Base-by-base conservation (phyloP, 352 stramenopile genomes). In the Phytophthora citrophthora region DNA sequence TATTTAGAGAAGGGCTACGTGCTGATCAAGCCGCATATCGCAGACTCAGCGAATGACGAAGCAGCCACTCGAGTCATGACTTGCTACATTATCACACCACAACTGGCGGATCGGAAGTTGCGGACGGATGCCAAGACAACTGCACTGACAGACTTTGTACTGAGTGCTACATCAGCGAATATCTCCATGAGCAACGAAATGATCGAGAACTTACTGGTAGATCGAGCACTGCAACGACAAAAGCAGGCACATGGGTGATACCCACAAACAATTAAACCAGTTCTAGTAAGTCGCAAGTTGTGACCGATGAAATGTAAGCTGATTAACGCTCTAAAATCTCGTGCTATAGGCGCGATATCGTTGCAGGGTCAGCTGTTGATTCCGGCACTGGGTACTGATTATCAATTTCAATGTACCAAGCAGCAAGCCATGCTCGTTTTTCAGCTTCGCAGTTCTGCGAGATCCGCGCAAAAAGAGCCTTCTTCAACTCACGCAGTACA, bases 1-100 rank as follows among this genome's bases (percentile, higher is more conserved):
- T 89, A 86, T 50, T 52, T 70, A 2, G 77, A 91, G 31, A 76
- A 82, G 27, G 79, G 82, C 7, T 89, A 88, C 56, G 77, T 91
- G 46, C 36, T 89, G 43, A 69, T 89, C 23, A 77, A 76, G 51
- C 73, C 63, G n/a, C 60, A 76, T 18, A 57, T 49, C 20, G 50
- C 32, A 8, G 24, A 68, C 16, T 58, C 57, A 23, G 29, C 47
- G 34, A 39, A 49, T 39, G 46, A 53, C 11, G 43, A 65, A n/a
- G 39, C 70, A 29, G 72, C 54, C 20, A 72, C 77, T 23, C 68
- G 81, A 20, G 60, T 91, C 36, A 69, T 81, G 55, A 83, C 72
- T 47, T 82, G 73, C 54, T 74, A 77, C 29, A 68, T 84, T 32
- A 80, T 82, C 43, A 77, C 76, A 15, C 76, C 78, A 5, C 55